Conservation (phyloP, 768 basidiomycete genomes). For the Podaxis carcinomalis region DNA sequence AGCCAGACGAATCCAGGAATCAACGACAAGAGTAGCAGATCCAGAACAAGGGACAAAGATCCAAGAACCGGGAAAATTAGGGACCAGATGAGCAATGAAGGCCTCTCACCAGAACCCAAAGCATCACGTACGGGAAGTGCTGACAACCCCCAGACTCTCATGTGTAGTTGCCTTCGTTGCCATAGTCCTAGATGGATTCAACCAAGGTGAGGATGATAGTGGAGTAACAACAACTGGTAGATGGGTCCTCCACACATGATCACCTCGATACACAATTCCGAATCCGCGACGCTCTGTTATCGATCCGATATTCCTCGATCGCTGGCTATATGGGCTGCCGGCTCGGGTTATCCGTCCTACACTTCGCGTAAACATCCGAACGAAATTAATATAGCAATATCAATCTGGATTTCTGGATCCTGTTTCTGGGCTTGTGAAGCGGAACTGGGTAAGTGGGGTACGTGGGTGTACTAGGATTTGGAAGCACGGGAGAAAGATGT, state of each 20-base stretch:
- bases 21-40: neutral
- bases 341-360: slow-evolving; percentile 1
- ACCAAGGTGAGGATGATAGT: slow-evolving; percentile 6
- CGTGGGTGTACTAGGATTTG: neutral
- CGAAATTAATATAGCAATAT: neutral
- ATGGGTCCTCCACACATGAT: neutral
- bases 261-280: neutral
- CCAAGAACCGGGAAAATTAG: neutral
- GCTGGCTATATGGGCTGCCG: neutral
- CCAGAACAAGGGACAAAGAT: neutral
- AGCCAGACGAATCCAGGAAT: too few species aligned
- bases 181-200: slow-evolving; percentile 22
- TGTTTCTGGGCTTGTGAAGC: neutral
- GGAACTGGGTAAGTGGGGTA: neutral
- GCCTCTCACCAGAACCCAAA: neutral
- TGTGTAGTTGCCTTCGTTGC: slow-evolving; percentile 31
- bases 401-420: neutral
- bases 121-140: slow-evolving; percentile 34
- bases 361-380: neutral
- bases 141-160: slow-evolving; percentile 34
- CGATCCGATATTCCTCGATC: slow-evolving; percentile 1
- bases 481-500: neutral
- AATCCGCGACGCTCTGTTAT: slow-evolving; percentile 1
- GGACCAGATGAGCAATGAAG: too few species aligned
- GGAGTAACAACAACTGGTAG: slow-evolving; percentile 3